Base-by-base conservation (phyloP, 1,139 yeast species). In the Casaregolazyma lundiana region DNA sequence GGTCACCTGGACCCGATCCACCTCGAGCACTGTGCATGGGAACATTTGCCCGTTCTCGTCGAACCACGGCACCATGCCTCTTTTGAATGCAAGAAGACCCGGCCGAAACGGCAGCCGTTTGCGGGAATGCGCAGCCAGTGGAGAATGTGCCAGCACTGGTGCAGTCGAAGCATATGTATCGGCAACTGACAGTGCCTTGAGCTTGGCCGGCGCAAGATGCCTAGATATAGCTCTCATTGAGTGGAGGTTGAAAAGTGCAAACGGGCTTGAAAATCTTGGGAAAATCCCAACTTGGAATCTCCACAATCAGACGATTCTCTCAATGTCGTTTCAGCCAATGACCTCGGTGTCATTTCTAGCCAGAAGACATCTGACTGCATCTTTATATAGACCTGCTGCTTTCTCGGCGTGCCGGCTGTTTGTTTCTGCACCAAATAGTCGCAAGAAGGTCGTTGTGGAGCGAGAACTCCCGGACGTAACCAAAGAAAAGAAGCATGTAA, bases 61-160 rank as follows among this genome's bases (percentile, higher is more conserved):
- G 63, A 78, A 92, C 78, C 81, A 86, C 9, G 95, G 80, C 47
- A 89, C 81, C 97, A 92, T 90, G 17, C 97, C 97, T 53, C 84
- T 72, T 63, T 92, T 92, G 53, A 80, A 71, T 0, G 95, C 95
- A 22, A 90, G 69, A 35, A 88, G 70, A 6, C 98, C 98, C 5
- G 96, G 82, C 66, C 98, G 80, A 37, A 70, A 67, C 30, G 89
- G 78, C 39, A 88, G 71, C 63, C 80, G 74, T 64, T 80, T 82
- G 63, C 96, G 77, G 20, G 60, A 55, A 44, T 63, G 70, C 4
- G 67, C 70, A 19, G 66, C 67, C 29, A 57, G 64, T 1, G 69
- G 68, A 1, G 71, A 57, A 45, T 65, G 62, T 47, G 60, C 58
- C 5, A 70, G 61, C 6, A 53, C 52, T 6, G 71, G 72, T 5